These are phyloP conservation scores for Populus nigra DNA, from an alignment of 345 rosid species.

Conservation along the genomic window DNA sequence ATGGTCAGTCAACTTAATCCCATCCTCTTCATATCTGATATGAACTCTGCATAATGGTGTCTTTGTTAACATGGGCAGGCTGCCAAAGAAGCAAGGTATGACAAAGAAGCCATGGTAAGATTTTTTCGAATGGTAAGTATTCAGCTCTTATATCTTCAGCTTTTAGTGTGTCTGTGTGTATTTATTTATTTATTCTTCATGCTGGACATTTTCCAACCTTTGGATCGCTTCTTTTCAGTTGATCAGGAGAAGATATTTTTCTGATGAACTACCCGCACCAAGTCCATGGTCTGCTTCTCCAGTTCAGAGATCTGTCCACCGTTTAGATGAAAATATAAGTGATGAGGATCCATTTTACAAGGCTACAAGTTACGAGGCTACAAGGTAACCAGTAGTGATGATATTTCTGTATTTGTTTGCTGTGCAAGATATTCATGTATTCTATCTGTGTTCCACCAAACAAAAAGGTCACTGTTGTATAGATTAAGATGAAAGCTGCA, in stretches of 20 bases:
- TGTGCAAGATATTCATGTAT: background rate
- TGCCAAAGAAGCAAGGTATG: slow-evolving; percentile 90
- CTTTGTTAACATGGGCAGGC: slow-evolving; percentile 57
- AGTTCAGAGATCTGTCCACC: slow-evolving; percentile 51
- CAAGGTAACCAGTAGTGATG: slow-evolving; percentile 43
- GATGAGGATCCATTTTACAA: slow-evolving; percentile 73
- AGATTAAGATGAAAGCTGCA: background rate
- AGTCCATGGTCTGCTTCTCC: slow-evolving; percentile 77
- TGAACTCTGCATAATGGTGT: background rate
- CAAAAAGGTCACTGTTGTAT: background rate
- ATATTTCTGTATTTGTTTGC: background rate
- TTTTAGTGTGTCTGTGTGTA: background rate
- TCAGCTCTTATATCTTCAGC: background rate
- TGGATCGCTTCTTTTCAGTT: slow-evolving; percentile 46
- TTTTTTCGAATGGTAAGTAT: slow-evolving; percentile 75
- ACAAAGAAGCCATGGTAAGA: slow-evolving; percentile 84
- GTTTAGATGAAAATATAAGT: slow-evolving; percentile 62
- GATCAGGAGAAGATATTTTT: slow-evolving; percentile 89
- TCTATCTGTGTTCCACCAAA: background rate
- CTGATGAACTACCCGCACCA: slow-evolving; percentile 71
- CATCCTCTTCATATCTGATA: background rate
- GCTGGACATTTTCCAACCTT: slow-evolving; percentile 4
- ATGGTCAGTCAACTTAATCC: background rate
- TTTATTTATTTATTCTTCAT: background rate
- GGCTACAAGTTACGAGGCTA: slow-evolving; percentile 50